These are phyloP conservation scores for Sporothrix curviconia DNA, from an alignment of 2,329 filamentous ascomycete genomes.

Conservation along the genomic window DNA sequence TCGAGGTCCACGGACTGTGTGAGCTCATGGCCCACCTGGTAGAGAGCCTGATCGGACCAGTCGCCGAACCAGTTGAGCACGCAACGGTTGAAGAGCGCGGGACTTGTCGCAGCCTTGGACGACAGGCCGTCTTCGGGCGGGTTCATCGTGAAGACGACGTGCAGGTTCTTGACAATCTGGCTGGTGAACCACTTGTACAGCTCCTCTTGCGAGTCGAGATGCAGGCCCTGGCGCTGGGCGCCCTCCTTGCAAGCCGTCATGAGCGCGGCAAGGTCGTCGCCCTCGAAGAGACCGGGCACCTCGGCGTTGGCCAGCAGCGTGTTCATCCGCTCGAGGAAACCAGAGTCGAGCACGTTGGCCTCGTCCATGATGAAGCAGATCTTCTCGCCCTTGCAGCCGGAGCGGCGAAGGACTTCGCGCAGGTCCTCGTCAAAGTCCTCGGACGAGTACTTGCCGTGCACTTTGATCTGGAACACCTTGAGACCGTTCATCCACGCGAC, in stretches of 20 bases:
- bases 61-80: constrained; percentile 99
- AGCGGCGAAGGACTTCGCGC: constrained; percentile 83
- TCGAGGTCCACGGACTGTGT: constrained; percentile 96
- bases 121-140: constrained; percentile 90
- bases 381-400: constrained; percentile 97
- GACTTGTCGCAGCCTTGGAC: constrained; percentile 94
- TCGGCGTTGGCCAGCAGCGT: constrained; percentile 98
- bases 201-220: constrained; percentile 96
- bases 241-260: constrained; percentile 99
- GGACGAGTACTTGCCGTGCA: constrained; percentile 94
- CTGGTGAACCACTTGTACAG: constrained; percentile 99
- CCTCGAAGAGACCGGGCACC: constrained; percentile 95
- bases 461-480: constrained; percentile 99
- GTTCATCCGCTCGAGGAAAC: constrained; percentile 99
- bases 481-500: constrained; percentile 99
- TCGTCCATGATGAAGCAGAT: constrained; percentile 99
- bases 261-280: constrained; percentile 95
- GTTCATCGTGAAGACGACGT: constrained; percentile 99
- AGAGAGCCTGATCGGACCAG: constrained; percentile 98
- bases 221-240: constrained; percentile 86
- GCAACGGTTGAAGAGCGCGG: constrained; percentile 96
- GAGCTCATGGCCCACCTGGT: constrained; percentile 93
- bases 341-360: constrained; percentile 94
- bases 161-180: constrained; percentile 97
- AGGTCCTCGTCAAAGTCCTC: constrained; percentile 99